Base-by-base conservation (phyloP, 441 rosid species). In the Euphorbia celastroides region DNA sequence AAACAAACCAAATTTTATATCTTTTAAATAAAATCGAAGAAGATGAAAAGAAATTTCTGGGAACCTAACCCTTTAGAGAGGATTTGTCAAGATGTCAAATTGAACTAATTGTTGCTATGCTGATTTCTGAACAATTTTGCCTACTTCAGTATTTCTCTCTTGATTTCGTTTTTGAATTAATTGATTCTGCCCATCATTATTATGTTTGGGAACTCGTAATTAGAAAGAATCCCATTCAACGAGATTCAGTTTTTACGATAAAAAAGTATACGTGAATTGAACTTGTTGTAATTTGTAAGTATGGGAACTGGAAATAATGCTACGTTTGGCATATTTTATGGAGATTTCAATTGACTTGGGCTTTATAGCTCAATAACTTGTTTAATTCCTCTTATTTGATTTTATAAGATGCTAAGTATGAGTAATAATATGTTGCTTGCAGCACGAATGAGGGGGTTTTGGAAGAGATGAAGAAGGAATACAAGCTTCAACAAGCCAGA, bases 391-490 rank as follows among this genome's bases (percentile, higher is more conserved):
- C 60, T 38, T 12, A 64, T 17, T 27, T 57, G 9, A 9, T 34
- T 3, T 34, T 34, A 4, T 23, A 31, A n/a, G n/a, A n/a, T n/a
- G n/a, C n/a, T 60, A 4, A 22, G 3, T 70, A 28, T 58, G n/a
- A 6, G 16, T 41, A 30, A 12, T 16, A 11, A 41, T 41, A 11
- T 2, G 13, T 6, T 57, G 0, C 65, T 42, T 73, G 74, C 84
- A 90, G 97, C 81, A 88, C 97, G 34, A 88, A 87, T 69, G 95
- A 87, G 63, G 70, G 69, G 5, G 84, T 91, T 60, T 76, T 91
- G 84, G 97, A 88, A 75, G 84, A 88, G 62, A 84, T 90, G 97
- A 90, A 91, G 81, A 83, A 55, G 74, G 88, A 81, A 48, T 91
- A 88, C 77, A 76, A 70, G 82, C 79, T 82, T 57, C 86, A 86